phyloP scores from a whole-genome alignment of 2,329 filamentous ascomycete genomes.

The Fusarium coicis region DNA sequence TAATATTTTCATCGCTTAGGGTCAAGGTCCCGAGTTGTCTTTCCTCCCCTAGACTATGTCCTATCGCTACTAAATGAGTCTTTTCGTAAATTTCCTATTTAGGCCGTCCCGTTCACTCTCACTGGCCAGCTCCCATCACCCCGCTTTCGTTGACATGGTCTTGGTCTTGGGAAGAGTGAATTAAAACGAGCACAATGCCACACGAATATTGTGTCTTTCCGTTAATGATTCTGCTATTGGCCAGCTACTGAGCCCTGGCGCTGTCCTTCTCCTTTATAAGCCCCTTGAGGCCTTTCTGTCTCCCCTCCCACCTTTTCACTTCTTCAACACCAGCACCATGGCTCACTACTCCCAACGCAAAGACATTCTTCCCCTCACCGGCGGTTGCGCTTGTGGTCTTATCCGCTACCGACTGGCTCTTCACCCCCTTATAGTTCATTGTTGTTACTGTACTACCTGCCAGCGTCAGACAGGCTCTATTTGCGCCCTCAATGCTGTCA shows the following conservation, averaged over 20 bases:
- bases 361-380: constrained; percentile 47
- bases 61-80: background rate
- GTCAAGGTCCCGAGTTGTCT: background rate
- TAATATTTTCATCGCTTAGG: background rate
- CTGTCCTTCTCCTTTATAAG: background rate
- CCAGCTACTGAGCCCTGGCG: background rate
- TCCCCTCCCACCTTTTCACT: background rate
- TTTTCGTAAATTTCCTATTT: constrained; percentile 44
- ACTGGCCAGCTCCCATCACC: constrained; percentile 44
- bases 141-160: constrained; percentile 27
- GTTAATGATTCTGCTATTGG: background rate
- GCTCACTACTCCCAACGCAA: constrained; percentile 42
- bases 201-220: background rate
- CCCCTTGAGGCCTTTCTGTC: background rate
- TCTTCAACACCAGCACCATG: constrained; percentile 12
- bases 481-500: constrained; percentile 54
- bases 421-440: constrained; percentile 59
- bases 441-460: constrained; percentile 60
- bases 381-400: constrained; percentile 75
- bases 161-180: constrained; percentile 7
- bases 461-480: constrained; percentile 57
- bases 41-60: background rate
- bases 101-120: constrained; percentile 40
- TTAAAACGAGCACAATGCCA: constrained; percentile 8
- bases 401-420: constrained; percentile 73